These are phyloP conservation scores for Leishmania mexicana DNA, from an alignment of 208 protist species.

Conservation along the genomic window DNA sequence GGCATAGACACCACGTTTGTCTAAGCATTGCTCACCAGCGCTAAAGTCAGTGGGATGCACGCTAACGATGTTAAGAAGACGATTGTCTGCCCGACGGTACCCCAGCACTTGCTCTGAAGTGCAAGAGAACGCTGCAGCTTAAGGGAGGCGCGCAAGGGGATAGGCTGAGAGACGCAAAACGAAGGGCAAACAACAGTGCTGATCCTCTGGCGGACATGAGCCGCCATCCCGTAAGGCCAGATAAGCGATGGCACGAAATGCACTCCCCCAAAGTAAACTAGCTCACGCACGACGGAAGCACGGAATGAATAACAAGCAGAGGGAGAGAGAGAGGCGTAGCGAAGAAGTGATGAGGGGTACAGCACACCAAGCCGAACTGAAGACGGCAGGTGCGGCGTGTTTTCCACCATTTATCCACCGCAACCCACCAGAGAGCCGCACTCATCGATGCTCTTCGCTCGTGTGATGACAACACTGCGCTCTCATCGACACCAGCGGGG, in stretches of 20 bases:
- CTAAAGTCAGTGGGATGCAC: neutral
- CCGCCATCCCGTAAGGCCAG: neutral
- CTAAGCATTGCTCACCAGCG: slow-evolving; percentile 24
- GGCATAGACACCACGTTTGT: slow-evolving; percentile 1
- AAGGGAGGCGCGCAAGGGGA: no score
- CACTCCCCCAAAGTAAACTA: neutral
- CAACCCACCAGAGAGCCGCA: neutral
- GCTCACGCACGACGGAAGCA: neutral
- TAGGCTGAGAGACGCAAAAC: neutral
- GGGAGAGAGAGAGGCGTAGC: neutral
- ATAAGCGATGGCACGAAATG: neutral
- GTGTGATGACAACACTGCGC: neutral
- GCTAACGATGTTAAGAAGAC: slow-evolving; percentile 5
- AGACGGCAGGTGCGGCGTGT: neutral
- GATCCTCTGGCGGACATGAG: neutral
- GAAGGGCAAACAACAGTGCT: neutral
- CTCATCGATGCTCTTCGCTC: neutral
- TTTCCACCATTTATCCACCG: neutral
- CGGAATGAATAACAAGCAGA: neutral
- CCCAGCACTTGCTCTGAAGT: neutral
- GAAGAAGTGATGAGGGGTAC: slow-evolving; percentile 13
- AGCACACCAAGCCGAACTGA: neutral
- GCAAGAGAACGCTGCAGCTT: neutral
- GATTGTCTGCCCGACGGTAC: neutral
- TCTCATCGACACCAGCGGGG: neutral